A percentile compares a stretch with the other conserved stretches of the same genome.
phyloP scores from a whole-genome alignment of 78 protist species.

The Abeoforma whisleri region DNA sequence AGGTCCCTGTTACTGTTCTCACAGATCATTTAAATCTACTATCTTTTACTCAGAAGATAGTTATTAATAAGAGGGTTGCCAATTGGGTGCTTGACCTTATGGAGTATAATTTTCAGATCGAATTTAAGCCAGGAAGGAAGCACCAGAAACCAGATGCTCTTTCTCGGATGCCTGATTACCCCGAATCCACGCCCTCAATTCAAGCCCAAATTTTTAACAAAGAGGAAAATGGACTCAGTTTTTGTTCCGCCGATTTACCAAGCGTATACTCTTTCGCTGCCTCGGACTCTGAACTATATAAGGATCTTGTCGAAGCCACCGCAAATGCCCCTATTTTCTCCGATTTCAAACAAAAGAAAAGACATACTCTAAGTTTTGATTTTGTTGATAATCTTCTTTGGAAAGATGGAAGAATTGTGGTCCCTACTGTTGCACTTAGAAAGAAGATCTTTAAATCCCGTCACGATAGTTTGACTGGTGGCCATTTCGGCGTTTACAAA shows the following conservation, averaged over 20 bases:
- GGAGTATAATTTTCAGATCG: background rate
- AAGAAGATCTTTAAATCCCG: background rate
- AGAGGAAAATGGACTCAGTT: background rate
- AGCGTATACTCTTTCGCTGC: background rate
- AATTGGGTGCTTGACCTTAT: background rate
- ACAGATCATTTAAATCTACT: background rate
- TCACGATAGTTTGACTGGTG: background rate
- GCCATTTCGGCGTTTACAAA: background rate
- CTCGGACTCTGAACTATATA: background rate
- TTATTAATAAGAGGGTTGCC: background rate
- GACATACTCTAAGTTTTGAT: background rate
- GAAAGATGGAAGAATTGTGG: background rate
- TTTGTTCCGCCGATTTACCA: background rate
- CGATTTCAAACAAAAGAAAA: background rate
- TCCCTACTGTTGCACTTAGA: too few species aligned
- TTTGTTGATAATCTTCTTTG: background rate
- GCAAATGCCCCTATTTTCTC: background rate
- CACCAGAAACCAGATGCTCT: background rate
- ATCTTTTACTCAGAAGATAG: background rate
- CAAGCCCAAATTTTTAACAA: background rate
- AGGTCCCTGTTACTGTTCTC: background rate
- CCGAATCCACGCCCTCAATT: background rate
- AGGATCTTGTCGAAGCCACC: background rate
- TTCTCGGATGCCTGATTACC: background rate
- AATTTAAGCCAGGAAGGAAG: background rate